Base-by-base conservation (phyloP, 495 filamentous ascomycete species). In the Penicillium tannophilum region DNA sequence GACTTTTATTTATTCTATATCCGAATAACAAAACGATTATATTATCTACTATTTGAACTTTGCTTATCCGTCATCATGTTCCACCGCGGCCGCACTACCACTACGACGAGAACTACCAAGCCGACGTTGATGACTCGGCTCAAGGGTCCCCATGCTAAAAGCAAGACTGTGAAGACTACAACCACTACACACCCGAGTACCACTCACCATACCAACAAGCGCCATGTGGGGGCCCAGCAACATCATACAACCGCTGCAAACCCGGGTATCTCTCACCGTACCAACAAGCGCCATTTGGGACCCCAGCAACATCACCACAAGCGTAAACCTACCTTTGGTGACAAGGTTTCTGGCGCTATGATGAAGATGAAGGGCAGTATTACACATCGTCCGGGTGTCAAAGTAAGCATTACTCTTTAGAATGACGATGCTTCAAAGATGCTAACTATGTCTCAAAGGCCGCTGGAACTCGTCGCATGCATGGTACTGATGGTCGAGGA, bases 321-420 rank as follows among this genome's bases (percentile, higher is more conserved):
- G 54, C 82, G 87, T 58, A 79, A 81, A 35, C 69, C 79, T 0
- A 79, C 75, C 31, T 71, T 90, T 33, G 85, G 87, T 20, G 88
- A 90, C 69, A 90, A 90, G 70, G 75, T 91, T 63, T 83, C 79
- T 4, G 88, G 88, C 6, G 88, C 87, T 0, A 71, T 91, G 66
- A 65, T 89, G 74, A 86, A 77, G 72, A 63, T 91, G 51, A 85
- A 83, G 68, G 88, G 88, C 3, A 79, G 75, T 19, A 65, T 90
- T 47, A 90, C 85, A 0, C 61, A 77, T 19, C 74, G 86, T 9
- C 84, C 88, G 1, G 88, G 84, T 6, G 65, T 85, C 52, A 90
- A 88, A 82, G 84, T 84, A 76, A 42, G 71, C 63, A 7, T n/a
- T 8, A 9, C 26, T 52, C 12, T 28, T 17, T 20, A 10, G 8